Evolutionary conservation across 768 basidiomycete genomes (phyloP), one percentile per base, ranked within the genome.

Genomic region (Termitomyces sp.): DNA sequence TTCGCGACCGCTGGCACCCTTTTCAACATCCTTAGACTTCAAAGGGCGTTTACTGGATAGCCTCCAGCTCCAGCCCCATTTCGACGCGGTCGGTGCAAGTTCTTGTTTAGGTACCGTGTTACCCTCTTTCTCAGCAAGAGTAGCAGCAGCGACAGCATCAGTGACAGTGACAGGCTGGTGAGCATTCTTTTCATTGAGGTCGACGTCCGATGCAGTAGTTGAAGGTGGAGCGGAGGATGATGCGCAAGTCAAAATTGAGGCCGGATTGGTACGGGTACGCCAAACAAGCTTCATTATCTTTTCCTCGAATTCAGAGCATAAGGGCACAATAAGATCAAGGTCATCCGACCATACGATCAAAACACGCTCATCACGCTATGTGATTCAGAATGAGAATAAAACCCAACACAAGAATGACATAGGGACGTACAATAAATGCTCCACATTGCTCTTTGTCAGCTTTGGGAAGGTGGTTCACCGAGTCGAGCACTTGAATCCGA

Each of bases 401-500:
- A 44, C 52, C 13, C 28, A 44, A 16, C 46, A 22, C 8, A 33
- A n/a, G 35, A 55, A 53, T 10, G 24, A 45, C 22, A 38, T 35
- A 53, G 56, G 49, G 47, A 77, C 81, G 66, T 69, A 88, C 90
- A 54, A 93, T 80, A 68, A 95, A 95, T 13, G 93, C 93, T 20
- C 86, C 93, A 51, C 88, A 92, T 65, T 94, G 92, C 67, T 94
- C 92, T 74, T 94, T 94, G 68, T 94, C 90, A 7, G 92, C 92
- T 42, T 81, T 79, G 6, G 87, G 82, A 43, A 95, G 75, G 57
- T 82, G 78, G 53, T 68, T 65, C 63, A 94, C 83, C 16, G 82
- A 82, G 58, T 90, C 87, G 26, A 95, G 70, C 56, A 95, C 85
- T 71, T 95, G 93, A 53, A 95, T 94, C 6, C 91, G 87, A 1